Evolutionary conservation across 768 basidiomycete genomes (phyloP).

Genomic region (Termitomyces sp.): DNA sequence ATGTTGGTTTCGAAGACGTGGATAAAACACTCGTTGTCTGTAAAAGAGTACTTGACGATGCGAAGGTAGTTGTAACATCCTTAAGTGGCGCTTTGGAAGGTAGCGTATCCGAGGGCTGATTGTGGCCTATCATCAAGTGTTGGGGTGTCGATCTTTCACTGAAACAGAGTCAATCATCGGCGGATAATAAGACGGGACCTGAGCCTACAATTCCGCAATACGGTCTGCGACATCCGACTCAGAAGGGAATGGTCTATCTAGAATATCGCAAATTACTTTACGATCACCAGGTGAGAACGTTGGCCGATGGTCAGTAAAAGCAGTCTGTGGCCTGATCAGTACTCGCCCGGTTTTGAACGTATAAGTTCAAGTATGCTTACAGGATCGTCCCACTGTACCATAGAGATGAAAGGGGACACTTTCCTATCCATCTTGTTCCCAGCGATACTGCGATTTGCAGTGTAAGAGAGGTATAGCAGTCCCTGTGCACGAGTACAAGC

Average conservation of each 20-base stretch:
- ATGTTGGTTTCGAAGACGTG: neutral
- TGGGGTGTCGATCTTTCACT: conserved; percentile 24
- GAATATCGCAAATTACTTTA: conserved; percentile 46
- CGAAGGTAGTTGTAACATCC: neutral
- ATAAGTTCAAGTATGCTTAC: conserved; percentile 24
- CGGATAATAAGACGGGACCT: neutral
- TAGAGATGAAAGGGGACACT: conserved; percentile 54
- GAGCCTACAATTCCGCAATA: conserved; percentile 46
- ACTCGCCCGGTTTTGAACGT: neutral
- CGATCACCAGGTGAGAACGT: conserved; percentile 38
- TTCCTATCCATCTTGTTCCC: conserved; percentile 37
- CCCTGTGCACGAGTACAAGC: conserved; percentile 83
- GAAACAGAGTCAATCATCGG: conserved; percentile 6
- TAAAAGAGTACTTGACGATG: conserved; percentile 5
- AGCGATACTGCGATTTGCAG: conserved; percentile 5
- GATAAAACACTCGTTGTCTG: neutral
- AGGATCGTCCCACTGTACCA: conserved; percentile 32
- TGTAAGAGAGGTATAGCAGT: conserved; percentile 23
- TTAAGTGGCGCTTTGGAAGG: conserved; percentile 6
- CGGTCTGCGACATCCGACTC: conserved; percentile 35
- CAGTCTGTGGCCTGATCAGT: conserved; percentile 16
- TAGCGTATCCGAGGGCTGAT: neutral
- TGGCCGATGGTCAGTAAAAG: conserved; percentile 41
- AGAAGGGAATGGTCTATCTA: conserved; percentile 39
- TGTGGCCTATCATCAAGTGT: conserved; percentile 10